Evolutionary conservation across 2,329 filamentous ascomycete species (phyloP).

Genomic region (Alternaria gaisen): DNA sequence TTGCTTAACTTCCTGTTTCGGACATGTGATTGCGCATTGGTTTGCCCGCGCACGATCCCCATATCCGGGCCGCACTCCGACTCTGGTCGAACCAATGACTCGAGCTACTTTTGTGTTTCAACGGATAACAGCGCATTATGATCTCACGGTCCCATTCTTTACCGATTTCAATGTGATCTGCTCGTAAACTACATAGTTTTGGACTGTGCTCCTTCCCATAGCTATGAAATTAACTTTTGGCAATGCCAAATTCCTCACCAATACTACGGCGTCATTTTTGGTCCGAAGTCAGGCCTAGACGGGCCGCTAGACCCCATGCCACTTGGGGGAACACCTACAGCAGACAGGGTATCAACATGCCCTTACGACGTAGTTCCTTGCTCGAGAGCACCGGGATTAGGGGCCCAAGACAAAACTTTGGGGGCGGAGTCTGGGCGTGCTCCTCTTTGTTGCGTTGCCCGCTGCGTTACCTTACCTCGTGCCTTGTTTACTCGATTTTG

Average conservation of each 20-base stretch:
- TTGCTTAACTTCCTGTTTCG: neutral
- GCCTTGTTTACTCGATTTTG: neutral
- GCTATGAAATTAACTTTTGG: conserved; percentile 7
- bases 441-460: conserved; percentile 5
- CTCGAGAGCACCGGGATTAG: conserved; percentile 4
- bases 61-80: neutral
- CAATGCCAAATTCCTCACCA: conserved; percentile 3
- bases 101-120: neutral
- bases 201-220: neutral
- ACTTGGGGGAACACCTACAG: conserved; percentile 3
- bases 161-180: conserved; percentile 6
- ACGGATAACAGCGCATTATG: neutral
- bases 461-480: conserved; percentile 6
- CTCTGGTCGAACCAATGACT: neutral
- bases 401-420: conserved; percentile 3
- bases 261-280: conserved; percentile 9
- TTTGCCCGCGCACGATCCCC: neutral
- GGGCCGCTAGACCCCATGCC: conserved; percentile 5
- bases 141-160: neutral
- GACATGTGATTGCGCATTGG: neutral
- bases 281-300: conserved; percentile 3
- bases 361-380: conserved; percentile 4
- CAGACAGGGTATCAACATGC: neutral
- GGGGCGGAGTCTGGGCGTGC: conserved; percentile 12
- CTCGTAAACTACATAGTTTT: neutral